Evolutionary conservation across 495 filamentous ascomycete genomes (phyloP).

Genomic region (Diplogelasinospora grovesii): DNA sequence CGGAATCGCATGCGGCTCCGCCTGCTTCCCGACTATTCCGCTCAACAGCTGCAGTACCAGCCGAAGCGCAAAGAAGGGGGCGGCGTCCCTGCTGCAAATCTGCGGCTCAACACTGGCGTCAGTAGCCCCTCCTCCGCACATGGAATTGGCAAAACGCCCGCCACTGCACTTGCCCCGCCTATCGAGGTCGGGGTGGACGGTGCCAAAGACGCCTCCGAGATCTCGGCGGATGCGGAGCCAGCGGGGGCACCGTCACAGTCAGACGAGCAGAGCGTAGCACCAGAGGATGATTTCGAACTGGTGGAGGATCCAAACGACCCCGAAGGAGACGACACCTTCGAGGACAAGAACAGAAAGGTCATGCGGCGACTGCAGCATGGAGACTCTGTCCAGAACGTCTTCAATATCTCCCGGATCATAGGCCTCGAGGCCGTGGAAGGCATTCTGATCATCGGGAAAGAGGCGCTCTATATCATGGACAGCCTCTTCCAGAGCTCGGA

Average conservation of each 20-base stretch:
- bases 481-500: conserved; percentile 90
- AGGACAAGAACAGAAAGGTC: conserved; percentile 96
- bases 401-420: conserved; percentile 89
- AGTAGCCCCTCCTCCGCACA: conserved; percentile 5
- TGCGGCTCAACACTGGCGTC: conserved; percentile 40
- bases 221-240: conserved; percentile 18
- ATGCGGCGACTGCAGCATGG: conserved; percentile 89
- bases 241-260: conserved; percentile 8
- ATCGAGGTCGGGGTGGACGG: conserved; percentile 15
- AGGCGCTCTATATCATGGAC: conserved; percentile 87
- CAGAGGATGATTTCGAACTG: conserved; percentile 90
- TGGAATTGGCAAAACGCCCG: conserved; percentile 13
- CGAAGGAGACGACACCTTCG: conserved; percentile 78
- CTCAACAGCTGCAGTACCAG: conserved; percentile 68
- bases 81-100: conserved; percentile 16
- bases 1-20: conserved; percentile 90
- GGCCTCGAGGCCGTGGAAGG: conserved; percentile 90
- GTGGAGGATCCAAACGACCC: conserved; percentile 73
- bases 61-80: conserved; percentile 61
- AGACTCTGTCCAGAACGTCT: conserved; percentile 87
- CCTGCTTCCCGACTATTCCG: conserved; percentile 66
- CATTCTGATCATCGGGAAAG: conserved; percentile 86
- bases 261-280: conserved; percentile 31
- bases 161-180: conserved; percentile 6
- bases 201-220: conserved; percentile 18